Conservation (phyloP, 768 basidiomycete genomes). For the Amanita phalloides region DNA sequence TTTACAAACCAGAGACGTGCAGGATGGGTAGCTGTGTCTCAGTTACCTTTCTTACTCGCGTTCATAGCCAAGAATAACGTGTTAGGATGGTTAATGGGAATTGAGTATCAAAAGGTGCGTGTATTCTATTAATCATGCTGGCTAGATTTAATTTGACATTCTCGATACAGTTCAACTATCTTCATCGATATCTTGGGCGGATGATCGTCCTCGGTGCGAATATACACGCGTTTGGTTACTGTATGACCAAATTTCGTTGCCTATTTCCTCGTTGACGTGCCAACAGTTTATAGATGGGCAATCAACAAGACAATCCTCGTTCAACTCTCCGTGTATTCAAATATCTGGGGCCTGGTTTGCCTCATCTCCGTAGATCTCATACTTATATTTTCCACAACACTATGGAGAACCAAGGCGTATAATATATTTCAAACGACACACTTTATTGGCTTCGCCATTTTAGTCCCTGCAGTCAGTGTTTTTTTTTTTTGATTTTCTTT, state of each 20-base stretch:
- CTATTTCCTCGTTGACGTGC: background rate
- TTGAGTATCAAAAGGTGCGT: conserved; percentile 58
- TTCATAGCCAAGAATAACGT: conserved; percentile 65
- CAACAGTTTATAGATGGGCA: conserved; percentile 48
- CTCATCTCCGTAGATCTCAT: conserved; percentile 44
- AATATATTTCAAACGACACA: conserved; percentile 61
- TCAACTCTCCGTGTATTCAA: conserved; percentile 21
- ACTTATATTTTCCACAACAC: conserved; percentile 48
- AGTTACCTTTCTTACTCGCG: conserved; percentile 52
- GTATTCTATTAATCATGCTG: background rate
- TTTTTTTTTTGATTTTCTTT: no score
- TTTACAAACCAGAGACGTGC: conserved; percentile 38
- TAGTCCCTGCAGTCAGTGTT: conserved; percentile 43
- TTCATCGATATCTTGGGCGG: conserved; percentile 62
- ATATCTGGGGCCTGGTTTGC: conserved; percentile 42
- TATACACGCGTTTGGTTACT: conserved; percentile 45
- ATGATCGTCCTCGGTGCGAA: conserved; percentile 48
- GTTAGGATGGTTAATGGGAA: conserved; percentile 1
- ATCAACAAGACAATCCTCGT: conserved; percentile 28
- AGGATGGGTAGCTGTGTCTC: conserved; percentile 46
- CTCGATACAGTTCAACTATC: conserved; percentile 49
- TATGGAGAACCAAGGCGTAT: conserved; percentile 47
- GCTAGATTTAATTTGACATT: background rate
- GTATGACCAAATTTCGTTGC: conserved; percentile 21
- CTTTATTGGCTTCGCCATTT: conserved; percentile 37